phyloP scores from a whole-genome alignment of 2,329 filamentous ascomycete genomes.

The Trichoderma sp. region DNA sequence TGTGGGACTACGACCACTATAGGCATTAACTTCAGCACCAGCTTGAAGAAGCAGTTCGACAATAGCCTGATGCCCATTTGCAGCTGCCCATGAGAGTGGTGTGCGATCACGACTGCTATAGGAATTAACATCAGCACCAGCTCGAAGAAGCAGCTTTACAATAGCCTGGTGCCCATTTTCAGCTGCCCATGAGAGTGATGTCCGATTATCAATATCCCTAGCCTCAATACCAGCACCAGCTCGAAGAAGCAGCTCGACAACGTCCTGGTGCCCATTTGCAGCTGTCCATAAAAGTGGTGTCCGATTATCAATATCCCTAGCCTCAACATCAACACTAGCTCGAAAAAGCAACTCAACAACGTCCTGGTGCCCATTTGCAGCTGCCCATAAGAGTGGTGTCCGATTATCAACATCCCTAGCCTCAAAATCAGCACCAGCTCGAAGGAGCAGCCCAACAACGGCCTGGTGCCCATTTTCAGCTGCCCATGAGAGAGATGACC shows the following conservation, averaged over 20 bases:
- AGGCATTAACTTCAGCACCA: too few species aligned
- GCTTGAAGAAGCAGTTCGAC: too few species aligned
- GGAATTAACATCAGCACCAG: not conserved
- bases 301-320: fast-evolving
- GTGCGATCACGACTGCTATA: not conserved
- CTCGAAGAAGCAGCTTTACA: not conserved
- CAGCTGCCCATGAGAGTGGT: not conserved
- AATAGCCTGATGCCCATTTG: not conserved
- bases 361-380: not conserved
- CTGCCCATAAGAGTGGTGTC: not conserved
- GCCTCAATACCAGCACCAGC: too few species aligned
- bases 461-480: not conserved
- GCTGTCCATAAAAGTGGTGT: not conserved
- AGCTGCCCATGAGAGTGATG: not conserved
- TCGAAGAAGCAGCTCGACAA: not conserved
- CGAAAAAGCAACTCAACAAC: not conserved
- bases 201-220: not conserved
- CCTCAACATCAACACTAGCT: fast-evolving
- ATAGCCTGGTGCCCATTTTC: too few species aligned
- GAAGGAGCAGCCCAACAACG: not conserved
- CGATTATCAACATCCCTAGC: too few species aligned
- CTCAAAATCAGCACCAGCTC: too few species aligned
- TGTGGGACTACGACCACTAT: too few species aligned
- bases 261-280: not conserved
- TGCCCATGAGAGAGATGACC: not conserved